A percentile compares a stretch with the other conserved stretches of the same genome.
Evolutionary conservation across 345 rosid species (phyloP).

Genomic region (Citropsis articulata): DNA sequence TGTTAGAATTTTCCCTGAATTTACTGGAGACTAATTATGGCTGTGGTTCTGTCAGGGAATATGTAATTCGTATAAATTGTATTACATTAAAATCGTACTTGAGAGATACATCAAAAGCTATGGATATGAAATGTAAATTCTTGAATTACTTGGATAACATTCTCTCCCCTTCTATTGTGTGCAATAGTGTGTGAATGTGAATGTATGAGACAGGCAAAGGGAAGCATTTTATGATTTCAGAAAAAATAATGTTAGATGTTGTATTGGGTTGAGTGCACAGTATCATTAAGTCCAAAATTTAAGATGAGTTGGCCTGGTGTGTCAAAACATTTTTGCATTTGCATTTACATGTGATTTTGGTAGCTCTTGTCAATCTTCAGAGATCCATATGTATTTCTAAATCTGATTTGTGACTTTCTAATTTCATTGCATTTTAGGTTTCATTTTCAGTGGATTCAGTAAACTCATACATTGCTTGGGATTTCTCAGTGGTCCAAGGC

Average conservation of each 20-base stretch:
- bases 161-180: neutral
- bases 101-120: neutral
- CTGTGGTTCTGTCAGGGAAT: neutral
- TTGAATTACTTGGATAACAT: neutral
- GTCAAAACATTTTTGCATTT: neutral
- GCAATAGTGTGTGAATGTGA: neutral
- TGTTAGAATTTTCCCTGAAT: neutral
- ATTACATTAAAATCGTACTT: neutral
- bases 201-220: neutral
- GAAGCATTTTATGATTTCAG: neutral
- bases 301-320: neutral
- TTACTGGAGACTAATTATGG: neutral
- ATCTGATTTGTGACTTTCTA: neutral
- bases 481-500: slow-evolving; percentile 82
- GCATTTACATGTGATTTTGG: neutral
- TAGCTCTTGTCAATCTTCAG: neutral
- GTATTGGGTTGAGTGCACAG: neutral
- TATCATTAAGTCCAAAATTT: neutral
- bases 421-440: slow-evolving; percentile 44
- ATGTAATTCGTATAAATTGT: neutral
- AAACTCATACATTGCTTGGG: slow-evolving; percentile 97
- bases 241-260: neutral
- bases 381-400: neutral
- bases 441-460: slow-evolving; percentile 76
- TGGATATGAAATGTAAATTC: neutral